These are phyloP conservation scores for Adansonia rubrostipa DNA, from an alignment of 441 rosid species.

Conservation along the genomic window DNA sequence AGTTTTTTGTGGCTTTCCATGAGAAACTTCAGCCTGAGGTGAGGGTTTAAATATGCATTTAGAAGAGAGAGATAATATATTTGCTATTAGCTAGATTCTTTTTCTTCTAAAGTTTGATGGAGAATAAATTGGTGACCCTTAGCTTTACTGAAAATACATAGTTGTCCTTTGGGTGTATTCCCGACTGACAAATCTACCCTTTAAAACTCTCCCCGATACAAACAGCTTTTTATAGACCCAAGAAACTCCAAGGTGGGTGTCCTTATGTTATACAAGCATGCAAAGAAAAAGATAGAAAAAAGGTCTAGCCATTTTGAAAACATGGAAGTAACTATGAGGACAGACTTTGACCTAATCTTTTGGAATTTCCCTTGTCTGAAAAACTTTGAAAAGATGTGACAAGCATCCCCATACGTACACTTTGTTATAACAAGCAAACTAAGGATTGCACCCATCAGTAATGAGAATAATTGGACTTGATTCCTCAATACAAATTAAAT, in stretches of 20 bases:
- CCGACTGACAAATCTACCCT: slow-evolving; percentile 36
- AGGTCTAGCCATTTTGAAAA: slow-evolving; percentile 40
- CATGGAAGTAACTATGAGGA: slow-evolving; percentile 11
- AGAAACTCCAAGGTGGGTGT: slow-evolving; percentile 32
- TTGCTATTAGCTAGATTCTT: slow-evolving; percentile 40
- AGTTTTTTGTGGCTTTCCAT: slow-evolving; percentile 34
- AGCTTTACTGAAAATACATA: slow-evolving; percentile 39
- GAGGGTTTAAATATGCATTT: slow-evolving; percentile 43
- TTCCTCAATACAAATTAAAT: slow-evolving; percentile 44
- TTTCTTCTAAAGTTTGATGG: slow-evolving; percentile 41
- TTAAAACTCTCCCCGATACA: slow-evolving; percentile 4
- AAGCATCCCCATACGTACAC: slow-evolving; percentile 38
- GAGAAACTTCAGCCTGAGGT: slow-evolving; percentile 38
- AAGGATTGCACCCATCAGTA: slow-evolving; percentile 27
- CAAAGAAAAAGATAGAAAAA: slow-evolving; percentile 35
- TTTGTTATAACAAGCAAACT: slow-evolving; percentile 41
- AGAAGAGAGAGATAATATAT: slow-evolving; percentile 20
- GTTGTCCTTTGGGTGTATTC: slow-evolving; percentile 25
- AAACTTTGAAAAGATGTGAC: slow-evolving; percentile 49
- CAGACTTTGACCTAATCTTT: slow-evolving; percentile 51
- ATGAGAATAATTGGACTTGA: slow-evolving; percentile 49
- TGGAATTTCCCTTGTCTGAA: slow-evolving; percentile 31
- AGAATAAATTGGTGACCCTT: slow-evolving; percentile 37
- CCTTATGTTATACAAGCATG: slow-evolving; percentile 48
- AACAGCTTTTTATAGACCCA: slow-evolving; percentile 43